Evolutionary conservation across 2,329 filamentous ascomycete species (phyloP).

Genomic region (Talaromyces funiculosus): DNA sequence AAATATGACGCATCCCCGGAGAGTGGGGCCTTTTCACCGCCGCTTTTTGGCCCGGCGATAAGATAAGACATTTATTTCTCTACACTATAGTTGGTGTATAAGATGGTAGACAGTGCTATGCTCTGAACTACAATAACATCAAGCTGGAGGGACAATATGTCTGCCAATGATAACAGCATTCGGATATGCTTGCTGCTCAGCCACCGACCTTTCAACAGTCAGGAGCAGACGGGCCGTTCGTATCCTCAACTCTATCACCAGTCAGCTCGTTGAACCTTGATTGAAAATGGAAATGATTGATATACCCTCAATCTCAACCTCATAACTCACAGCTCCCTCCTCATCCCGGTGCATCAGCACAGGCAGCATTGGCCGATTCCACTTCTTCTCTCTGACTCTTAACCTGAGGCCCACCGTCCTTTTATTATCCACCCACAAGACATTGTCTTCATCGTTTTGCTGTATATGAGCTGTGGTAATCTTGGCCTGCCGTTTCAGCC

Average conservation of each 20-base stretch:
- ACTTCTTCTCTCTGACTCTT: conserved; percentile 52
- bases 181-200: conserved; percentile 54
- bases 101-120: background rate
- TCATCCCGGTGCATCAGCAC: conserved; percentile 56
- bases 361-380: conserved; percentile 41
- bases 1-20: conserved; percentile 7
- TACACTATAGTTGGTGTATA: no score
- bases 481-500: conserved; percentile 51
- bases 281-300: background rate
- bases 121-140: background rate
- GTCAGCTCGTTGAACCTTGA: background rate
- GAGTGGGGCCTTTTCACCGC: background rate
- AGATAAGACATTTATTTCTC: background rate
- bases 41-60: background rate
- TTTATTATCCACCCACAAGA: conserved; percentile 64
- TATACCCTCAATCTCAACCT: conserved; percentile 66
- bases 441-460: conserved; percentile 22
- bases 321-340: conserved; percentile 63
- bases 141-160: conserved; percentile 4
- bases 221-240: conserved; percentile 59
- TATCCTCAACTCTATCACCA: conserved; percentile 58
- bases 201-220: conserved; percentile 59
- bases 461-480: background rate
- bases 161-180: conserved; percentile 53
- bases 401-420: conserved; percentile 65